A percentile compares a stretch with the other conserved stretches of the same genome.
Evolutionary conservation across 2,329 filamentous ascomycete genomes (phyloP).

Genomic region (Ophiostoma novo-ulmi): DNA sequence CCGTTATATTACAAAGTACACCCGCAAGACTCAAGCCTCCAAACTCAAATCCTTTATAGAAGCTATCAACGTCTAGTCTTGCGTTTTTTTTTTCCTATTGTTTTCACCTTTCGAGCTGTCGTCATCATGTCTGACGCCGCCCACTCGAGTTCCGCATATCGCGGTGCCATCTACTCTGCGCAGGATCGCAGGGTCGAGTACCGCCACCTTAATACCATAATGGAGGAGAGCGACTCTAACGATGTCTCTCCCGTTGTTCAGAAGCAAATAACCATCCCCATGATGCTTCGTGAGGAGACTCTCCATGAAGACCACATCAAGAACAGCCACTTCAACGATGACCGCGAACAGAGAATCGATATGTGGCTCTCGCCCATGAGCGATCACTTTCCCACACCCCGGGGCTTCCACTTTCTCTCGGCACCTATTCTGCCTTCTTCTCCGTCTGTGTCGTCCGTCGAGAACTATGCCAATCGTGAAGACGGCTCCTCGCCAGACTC

Average conservation of each 20-base stretch:
- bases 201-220: conserved; percentile 58
- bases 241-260: conserved; percentile 22
- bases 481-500: conserved; percentile 35
- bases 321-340: conserved; percentile 30
- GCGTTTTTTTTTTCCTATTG: conserved; percentile 22
- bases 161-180: conserved; percentile 46
- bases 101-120: background rate
- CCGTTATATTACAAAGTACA: conserved; percentile 30
- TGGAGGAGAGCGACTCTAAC: conserved; percentile 41
- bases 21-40: conserved; percentile 12
- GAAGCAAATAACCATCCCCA: conserved; percentile 12
- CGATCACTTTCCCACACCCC: conserved; percentile 67
- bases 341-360: conserved; percentile 46
- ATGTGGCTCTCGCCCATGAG: conserved; percentile 56
- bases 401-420: conserved; percentile 59
- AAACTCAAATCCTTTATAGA: background rate
- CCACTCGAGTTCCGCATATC: conserved; percentile 41
- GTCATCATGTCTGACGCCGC: conserved; percentile 46
- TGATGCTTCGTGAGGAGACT: conserved; percentile 16
- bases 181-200: conserved; percentile 50
- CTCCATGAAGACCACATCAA: conserved; percentile 35
- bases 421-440: conserved; percentile 59
- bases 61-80: conserved; percentile 12
- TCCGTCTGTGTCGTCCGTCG: conserved; percentile 51
- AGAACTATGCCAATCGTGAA: conserved; percentile 36